Base-by-base conservation (phyloP, 176 grass and related monocot species). In the Rhynchospora pubera region DNA sequence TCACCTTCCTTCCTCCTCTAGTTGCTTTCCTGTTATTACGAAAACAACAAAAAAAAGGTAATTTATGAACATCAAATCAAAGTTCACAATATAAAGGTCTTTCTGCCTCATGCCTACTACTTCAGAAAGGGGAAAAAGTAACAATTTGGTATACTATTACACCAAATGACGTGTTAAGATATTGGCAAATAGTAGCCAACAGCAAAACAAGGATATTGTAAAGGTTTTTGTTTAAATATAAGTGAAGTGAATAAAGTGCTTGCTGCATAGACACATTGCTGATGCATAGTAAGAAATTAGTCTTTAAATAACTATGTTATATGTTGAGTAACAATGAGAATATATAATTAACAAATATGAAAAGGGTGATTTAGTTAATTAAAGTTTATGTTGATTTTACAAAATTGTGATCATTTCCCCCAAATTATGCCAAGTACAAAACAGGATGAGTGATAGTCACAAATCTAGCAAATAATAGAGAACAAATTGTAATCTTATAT, bases 1-100 rank as follows among this genome's bases (percentile, higher is more conserved):
- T 97, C 62, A 97, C 91, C 81, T 86, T 97, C 56, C 87, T 87
- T 64, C 93, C 93, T 13, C 91, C 93, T 50, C 60, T 93, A 18
- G 93, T 97, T n/a, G 93, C 82, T 77, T 97, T 93, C 52, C 93
- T 93, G 77, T 62, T 9, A 65, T 63, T 52, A 26, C 11, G 19
- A 62, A 87, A 58, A 59, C 26, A 86, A 16, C 53, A 51, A 9
- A 23, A 44, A 23, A 44, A 34, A 61, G 18, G 53, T 42, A 34
- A 75, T 58, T 9, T 60, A n/a, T 50, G 5, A 57, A 69, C 6
- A 66, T 22, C 1, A 69, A 39, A 53, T 14, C 22, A 46, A 23
- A 57, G 4, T 51, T 18, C 68, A 72, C 12, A 72, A 71, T 5
- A 2, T 57, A n/a, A n/a, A 57, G 3, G 15, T 57, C 55, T 57